phyloP scores from a whole-genome alignment of 225 moss, liverwort and hornwort species.

The Takakia lepidozioides region DNA sequence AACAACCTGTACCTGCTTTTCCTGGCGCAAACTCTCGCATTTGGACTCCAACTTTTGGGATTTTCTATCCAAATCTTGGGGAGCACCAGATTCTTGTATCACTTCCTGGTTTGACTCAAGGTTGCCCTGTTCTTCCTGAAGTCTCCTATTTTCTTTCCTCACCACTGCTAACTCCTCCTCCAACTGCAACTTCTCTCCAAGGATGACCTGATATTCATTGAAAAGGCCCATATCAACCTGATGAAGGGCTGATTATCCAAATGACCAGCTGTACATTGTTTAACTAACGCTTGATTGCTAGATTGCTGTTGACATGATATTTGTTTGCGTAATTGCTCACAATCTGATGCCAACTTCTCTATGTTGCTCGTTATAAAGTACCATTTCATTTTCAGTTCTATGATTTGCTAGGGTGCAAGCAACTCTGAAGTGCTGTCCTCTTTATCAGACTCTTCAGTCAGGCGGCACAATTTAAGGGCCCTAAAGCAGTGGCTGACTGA shows the following conservation, averaged over 20 bases:
- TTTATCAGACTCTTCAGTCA: too few relatives aligned
- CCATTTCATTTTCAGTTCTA: too few relatives aligned
- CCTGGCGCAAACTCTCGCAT: slow-evolving; percentile 14
- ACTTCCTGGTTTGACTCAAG: slow-evolving; percentile 23
- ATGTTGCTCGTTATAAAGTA: too few relatives aligned
- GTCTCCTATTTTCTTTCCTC: slow-evolving; percentile 9
- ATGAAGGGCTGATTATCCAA: too few relatives aligned
- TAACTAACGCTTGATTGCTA: slow-evolving; percentile 1
- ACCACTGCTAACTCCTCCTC: slow-evolving; percentile 13
- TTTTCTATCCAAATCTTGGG: slow-evolving; percentile 38
- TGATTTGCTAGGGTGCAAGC: neutral
- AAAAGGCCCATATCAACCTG: too few relatives aligned
- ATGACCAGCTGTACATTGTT: neutral
- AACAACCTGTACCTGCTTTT: slow-evolving; percentile 16
- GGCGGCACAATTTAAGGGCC: neutral
- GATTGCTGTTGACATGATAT: neutral
- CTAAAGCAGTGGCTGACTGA: neutral
- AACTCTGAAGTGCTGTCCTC: neutral
- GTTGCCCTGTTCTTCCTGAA: slow-evolving; percentile 31
- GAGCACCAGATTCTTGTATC: slow-evolving; percentile 21
- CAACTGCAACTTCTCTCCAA: slow-evolving; percentile 12
- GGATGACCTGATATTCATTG: slow-evolving; percentile 5
- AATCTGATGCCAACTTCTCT: neutral
- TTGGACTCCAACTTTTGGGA: slow-evolving; percentile 27
- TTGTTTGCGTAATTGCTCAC: neutral